phyloP scores from a whole-genome alignment of 2,329 filamentous ascomycete genomes.

The Cadophora sp. region DNA sequence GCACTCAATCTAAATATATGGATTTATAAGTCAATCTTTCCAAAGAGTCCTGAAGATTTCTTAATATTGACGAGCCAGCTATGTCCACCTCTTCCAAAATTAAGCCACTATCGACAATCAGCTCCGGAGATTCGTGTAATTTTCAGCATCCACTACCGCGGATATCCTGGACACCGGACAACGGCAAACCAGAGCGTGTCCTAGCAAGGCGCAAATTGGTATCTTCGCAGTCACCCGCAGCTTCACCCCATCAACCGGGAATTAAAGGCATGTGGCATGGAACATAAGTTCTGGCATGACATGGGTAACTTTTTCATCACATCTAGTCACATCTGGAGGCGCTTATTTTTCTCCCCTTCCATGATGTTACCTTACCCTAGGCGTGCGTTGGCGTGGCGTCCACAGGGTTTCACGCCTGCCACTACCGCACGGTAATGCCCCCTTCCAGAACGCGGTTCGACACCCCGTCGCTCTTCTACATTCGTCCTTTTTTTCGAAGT shows the following conservation, averaged over 20 bases:
- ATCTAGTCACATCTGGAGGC: slow-evolving; percentile 15
- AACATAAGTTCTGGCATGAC: not conserved
- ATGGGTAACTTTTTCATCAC: not conserved
- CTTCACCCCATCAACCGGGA: not conserved
- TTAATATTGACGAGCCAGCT: not conserved
- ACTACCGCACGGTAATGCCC: not conserved
- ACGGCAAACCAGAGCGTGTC: not conserved
- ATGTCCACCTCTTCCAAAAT: not conserved
- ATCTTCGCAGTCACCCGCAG: not conserved
- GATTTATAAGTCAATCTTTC: not conserved
- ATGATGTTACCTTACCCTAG: not conserved
- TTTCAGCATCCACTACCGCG: not conserved
- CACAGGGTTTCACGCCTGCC: not conserved
- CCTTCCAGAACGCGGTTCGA: not conserved
- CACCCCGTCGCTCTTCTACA: not conserved
- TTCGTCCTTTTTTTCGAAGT: not conserved
- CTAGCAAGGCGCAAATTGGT: not conserved
- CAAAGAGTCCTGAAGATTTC: not conserved
- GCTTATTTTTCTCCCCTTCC: not conserved
- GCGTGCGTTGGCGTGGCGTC: not conserved
- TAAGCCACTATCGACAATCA: not conserved
- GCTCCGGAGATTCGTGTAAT: not conserved
- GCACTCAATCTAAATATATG: not conserved
- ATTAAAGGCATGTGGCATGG: not conserved
- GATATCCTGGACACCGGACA: not conserved